These are phyloP conservation scores for Colletotrichum cordylinicola DNA, from an alignment of 2,329 filamentous ascomycete genomes.

Conservation along the genomic window DNA sequence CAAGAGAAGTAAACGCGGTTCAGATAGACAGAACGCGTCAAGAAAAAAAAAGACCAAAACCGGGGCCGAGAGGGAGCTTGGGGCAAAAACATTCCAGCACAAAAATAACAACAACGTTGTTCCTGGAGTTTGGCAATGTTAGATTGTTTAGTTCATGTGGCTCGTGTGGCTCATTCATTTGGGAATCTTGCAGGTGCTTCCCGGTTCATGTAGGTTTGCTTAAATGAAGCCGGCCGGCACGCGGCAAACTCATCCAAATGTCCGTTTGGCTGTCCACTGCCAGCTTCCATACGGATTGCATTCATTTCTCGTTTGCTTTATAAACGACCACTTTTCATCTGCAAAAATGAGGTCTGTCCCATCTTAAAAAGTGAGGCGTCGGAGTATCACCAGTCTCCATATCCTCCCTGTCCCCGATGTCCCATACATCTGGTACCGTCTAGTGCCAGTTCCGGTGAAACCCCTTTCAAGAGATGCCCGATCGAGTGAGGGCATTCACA, in stretches of 20 bases:
- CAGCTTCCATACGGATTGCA: background rate
- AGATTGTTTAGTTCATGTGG: background rate
- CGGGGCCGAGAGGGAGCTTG: background rate
- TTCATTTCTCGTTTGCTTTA: background rate
- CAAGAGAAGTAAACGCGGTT: background rate
- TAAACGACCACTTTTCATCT: background rate
- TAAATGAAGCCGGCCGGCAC: background rate
- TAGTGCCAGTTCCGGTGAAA: background rate
- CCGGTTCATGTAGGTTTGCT: background rate
- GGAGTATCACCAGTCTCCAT: background rate
- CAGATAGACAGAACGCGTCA: background rate
- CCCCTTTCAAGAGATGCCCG: background rate
- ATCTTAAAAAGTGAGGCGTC: background rate
- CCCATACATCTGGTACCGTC: no score
- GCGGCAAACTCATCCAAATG: background rate
- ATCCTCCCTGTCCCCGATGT: no score
- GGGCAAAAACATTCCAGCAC: background rate
- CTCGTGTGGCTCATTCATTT: background rate
- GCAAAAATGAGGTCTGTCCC: background rate
- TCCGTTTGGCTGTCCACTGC: background rate
- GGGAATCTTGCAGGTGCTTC: background rate
- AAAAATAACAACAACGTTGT: background rate
- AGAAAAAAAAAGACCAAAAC: background rate
- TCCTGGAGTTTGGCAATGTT: background rate
- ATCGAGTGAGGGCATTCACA: background rate